Percentiles rank a stretch among this genome's conserved stretches.
Conservation (phyloP, 2,329 filamentous ascomycete genomes). For the Arthrinium phaeospermum region DNA sequence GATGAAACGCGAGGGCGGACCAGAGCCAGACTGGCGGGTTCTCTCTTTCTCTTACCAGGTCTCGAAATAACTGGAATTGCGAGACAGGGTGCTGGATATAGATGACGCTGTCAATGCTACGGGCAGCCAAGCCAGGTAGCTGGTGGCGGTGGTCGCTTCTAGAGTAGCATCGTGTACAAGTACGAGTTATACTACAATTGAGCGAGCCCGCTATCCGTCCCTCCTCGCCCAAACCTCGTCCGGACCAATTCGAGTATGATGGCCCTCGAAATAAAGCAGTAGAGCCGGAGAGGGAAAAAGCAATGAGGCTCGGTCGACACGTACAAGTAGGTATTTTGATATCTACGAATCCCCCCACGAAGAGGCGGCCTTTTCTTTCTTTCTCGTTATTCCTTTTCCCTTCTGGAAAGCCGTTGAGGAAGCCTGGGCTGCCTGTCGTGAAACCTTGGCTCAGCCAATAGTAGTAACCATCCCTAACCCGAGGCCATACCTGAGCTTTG, state of each 20-base stretch:
- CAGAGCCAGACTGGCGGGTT: conserved; percentile 15
- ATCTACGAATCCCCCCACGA: not conserved
- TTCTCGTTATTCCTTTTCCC: not conserved
- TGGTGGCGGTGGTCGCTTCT: not conserved
- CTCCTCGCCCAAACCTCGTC: not conserved
- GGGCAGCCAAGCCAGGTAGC: not conserved
- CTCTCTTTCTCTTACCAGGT: not conserved
- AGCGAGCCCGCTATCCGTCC: not conserved
- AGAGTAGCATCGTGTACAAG: not conserved
- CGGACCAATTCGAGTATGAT: too few species aligned
- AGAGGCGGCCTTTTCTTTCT: not conserved
- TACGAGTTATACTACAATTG: not conserved
- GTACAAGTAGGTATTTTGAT: too few species aligned
- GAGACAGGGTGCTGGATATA: not conserved
- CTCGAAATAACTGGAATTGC: not conserved
- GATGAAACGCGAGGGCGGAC: not conserved
- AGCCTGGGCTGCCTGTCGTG: not conserved
- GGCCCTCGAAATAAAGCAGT: too few species aligned
- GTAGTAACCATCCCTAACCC: not conserved
- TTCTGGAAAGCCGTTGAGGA: not conserved
- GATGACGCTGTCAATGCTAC: not conserved
- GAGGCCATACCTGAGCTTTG: not conserved
- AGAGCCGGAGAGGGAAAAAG: not conserved
- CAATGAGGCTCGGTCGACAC: not conserved
- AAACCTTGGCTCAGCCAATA: not conserved